These are phyloP conservation scores for Yamadazyma membranifaciens DNA, from an alignment of 1,139 yeast species.

Conservation along the genomic window DNA sequence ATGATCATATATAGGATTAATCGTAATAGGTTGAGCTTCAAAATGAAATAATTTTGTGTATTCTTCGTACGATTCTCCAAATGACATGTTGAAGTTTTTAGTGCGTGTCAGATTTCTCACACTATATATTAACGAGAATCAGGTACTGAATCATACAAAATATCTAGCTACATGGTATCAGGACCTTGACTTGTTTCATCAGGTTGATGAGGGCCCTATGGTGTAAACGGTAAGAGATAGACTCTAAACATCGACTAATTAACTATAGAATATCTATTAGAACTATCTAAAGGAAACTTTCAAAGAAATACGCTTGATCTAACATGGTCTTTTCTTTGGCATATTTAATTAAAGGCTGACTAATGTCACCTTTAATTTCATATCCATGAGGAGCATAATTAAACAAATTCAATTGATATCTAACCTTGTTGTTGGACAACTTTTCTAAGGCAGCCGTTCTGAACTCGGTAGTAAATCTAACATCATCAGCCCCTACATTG, in stretches of 20 bases:
- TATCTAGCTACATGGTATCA: too few species aligned
- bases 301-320: conserved; percentile 48
- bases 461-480: conserved; percentile 55
- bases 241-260: not conserved
- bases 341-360: conserved; percentile 50
- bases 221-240: too few species aligned
- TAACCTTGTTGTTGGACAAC: conserved; percentile 40
- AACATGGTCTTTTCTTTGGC: conserved; percentile 66
- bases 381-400: conserved; percentile 70
- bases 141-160: too few species aligned
- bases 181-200: too few species aligned
- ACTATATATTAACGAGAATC: too few species aligned
- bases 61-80: conserved; percentile 33
- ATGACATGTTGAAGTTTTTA: conserved; percentile 5
- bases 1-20: conserved; percentile 14
- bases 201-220: too few species aligned
- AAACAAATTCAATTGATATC: conserved; percentile 58
- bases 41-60: conserved; percentile 22
- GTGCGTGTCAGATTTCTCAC: not conserved
- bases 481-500: conserved; percentile 70
- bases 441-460: conserved; percentile 57
- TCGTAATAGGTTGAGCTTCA: conserved; percentile 27
- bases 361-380: conserved; percentile 69
- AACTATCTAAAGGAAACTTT: conserved; percentile 8
- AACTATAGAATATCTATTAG: too few species aligned